Percentiles rank a stretch among this genome's conserved stretches.
These are phyloP conservation scores for Thelonectria discophora DNA, from an alignment of 2,329 filamentous ascomycete species.

Conservation along the genomic window DNA sequence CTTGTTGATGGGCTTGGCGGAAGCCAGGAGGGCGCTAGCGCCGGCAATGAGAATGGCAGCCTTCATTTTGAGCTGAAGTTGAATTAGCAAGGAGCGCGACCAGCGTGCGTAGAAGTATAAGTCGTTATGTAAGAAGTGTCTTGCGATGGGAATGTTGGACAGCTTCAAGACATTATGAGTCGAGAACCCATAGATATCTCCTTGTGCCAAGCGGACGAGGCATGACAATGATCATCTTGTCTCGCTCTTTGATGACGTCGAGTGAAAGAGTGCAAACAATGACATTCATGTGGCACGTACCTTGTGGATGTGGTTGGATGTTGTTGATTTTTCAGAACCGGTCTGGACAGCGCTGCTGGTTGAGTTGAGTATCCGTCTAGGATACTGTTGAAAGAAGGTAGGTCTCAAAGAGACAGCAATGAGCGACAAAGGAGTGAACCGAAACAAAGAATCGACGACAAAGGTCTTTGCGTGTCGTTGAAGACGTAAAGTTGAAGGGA, in stretches of 20 bases:
- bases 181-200: not conserved
- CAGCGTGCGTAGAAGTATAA: conserved; percentile 11
- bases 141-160: conserved; percentile 1
- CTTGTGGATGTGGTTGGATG: conserved; percentile 24
- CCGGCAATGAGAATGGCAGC: conserved; percentile 56
- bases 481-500: conserved; percentile 26
- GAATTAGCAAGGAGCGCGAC: conserved; percentile 31
- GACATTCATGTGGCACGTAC: not conserved
- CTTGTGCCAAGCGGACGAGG: not conserved
- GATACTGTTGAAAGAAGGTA: conserved; percentile 39
- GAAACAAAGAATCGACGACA: conserved; percentile 33
- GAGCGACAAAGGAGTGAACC: conserved; percentile 39
- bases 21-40: conserved; percentile 56
- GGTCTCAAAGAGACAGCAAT: conserved; percentile 32
- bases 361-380: conserved; percentile 42
- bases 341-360: conserved; percentile 41
- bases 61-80: conserved; percentile 56
- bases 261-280: not conserved
- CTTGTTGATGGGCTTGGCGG: conserved; percentile 54
- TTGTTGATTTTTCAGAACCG: conserved; percentile 40
- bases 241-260: not conserved
- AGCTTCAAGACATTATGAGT: conserved; percentile 10
- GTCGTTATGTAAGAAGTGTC: conserved; percentile 10
- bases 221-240: not conserved
- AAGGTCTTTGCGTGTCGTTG: conserved; percentile 31